Conservation (phyloP, 202 grass and related monocot species). For the Cymbopogon flexuosus region DNA sequence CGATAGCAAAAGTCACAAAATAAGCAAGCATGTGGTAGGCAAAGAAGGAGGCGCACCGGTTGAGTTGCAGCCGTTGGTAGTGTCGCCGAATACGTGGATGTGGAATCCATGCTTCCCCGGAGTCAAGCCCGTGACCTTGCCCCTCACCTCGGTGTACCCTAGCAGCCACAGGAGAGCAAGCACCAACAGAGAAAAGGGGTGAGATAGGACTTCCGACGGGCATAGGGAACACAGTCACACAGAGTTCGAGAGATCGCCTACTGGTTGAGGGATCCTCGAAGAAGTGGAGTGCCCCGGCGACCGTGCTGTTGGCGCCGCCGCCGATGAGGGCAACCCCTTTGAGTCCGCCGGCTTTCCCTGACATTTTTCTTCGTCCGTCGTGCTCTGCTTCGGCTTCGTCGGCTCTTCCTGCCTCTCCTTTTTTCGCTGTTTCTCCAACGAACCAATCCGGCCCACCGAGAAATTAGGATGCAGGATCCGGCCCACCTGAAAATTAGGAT, state of each 20-base stretch:
- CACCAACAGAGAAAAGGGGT: not conserved
- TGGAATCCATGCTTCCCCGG: slow-evolving; percentile 56
- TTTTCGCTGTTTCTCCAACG: not conserved
- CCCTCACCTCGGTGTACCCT: slow-evolving; percentile 62
- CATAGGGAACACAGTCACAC: not conserved
- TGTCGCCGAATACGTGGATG: slow-evolving; percentile 64
- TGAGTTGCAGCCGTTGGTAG: slow-evolving; percentile 67
- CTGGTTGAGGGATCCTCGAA: slow-evolving; percentile 44
- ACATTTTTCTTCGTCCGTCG: slow-evolving; percentile 17
- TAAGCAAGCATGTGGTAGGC: not conserved
- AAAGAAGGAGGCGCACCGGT: slow-evolving; percentile 30
- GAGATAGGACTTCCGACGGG: not conserved
- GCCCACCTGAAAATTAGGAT: not conserved
- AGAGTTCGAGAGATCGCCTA: not conserved
- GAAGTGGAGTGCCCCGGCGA: slow-evolving; percentile 48
- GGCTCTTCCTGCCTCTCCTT: not conserved
- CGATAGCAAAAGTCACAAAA: slow-evolving; percentile 6
- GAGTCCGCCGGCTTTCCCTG: slow-evolving; percentile 37
- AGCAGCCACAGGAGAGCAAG: not conserved
- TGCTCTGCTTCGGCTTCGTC: not conserved
- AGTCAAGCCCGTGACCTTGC: slow-evolving; percentile 45
- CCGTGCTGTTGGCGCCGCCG: slow-evolving; percentile 35
- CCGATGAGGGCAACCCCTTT: slow-evolving; percentile 64
- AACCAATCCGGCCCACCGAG: not conserved
- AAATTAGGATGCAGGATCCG: not conserved